Conservation (phyloP, 1,139 yeast genomes). For the Blastobotrys proliferans region DNA sequence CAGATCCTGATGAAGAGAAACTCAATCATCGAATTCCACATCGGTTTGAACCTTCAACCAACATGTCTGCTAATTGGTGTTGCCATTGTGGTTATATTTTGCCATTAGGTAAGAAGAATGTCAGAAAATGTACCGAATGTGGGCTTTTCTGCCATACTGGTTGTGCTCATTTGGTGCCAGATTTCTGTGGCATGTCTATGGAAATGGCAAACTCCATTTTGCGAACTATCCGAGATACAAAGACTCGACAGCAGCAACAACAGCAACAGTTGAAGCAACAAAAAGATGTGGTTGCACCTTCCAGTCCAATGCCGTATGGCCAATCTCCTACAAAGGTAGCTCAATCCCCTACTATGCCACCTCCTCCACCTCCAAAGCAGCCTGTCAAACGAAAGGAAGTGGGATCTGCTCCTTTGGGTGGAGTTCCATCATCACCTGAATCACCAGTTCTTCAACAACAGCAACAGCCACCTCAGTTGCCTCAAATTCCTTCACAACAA, state of each 20-base stretch:
- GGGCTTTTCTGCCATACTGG: slow-evolving; percentile 90
- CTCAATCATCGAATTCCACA: slow-evolving; percentile 96
- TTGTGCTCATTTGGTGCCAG: slow-evolving; percentile 94
- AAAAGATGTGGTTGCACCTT: slow-evolving; percentile 2
- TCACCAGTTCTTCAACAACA: slow-evolving; percentile 15
- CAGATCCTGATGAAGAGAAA: slow-evolving; percentile 82
- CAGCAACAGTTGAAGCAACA: slow-evolving; percentile 12
- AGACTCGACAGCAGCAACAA: slow-evolving; percentile 40
- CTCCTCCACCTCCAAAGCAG: slow-evolving; percentile 27
- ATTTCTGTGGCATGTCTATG: slow-evolving; percentile 98
- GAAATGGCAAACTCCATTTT: slow-evolving; percentile 90
- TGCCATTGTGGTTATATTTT: slow-evolving; percentile 96
- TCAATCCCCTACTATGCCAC: slow-evolving; percentile 14
- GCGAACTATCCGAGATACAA: slow-evolving; percentile 78
- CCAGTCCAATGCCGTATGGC: slow-evolving; percentile 4
- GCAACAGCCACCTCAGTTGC: slow-evolving; percentile 17
- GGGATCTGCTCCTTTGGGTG: slow-evolving; percentile 23
- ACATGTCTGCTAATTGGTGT: slow-evolving; percentile 98
- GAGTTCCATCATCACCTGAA: slow-evolving; percentile 27
- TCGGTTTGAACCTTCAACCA: slow-evolving; percentile 83
- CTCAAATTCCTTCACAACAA: neutral
- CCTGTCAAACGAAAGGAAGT: slow-evolving; percentile 35
- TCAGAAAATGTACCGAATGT: slow-evolving; percentile 93
- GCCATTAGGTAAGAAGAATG: slow-evolving; percentile 93
- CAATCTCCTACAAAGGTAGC: slow-evolving; percentile 11